Evolutionary conservation across 2,329 filamentous ascomycete species (phyloP).

Genomic region (Ascochyta rabiei): DNA sequence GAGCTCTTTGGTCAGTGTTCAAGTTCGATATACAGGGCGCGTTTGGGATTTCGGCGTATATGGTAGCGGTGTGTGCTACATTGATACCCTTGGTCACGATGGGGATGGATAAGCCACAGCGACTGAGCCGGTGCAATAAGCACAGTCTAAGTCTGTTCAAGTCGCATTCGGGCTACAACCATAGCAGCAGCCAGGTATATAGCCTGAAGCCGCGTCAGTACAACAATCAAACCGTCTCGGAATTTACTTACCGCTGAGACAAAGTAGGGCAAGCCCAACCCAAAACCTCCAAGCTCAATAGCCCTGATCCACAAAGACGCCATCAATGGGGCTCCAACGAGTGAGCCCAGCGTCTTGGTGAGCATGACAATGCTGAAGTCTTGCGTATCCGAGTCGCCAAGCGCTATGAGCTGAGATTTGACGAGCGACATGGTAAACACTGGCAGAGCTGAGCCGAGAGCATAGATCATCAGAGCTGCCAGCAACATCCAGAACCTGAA

Average conservation of each 20-base stretch:
- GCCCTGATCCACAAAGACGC: constrained; percentile 45
- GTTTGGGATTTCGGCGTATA: too few species aligned
- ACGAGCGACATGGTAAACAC: constrained; percentile 49
- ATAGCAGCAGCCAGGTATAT: neutral
- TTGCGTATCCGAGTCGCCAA: constrained; percentile 34
- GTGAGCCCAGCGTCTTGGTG: constrained; percentile 43
- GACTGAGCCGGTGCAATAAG: too few species aligned
- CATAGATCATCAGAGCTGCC: constrained; percentile 44
- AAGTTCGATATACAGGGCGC: too few species aligned
- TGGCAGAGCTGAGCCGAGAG: constrained; percentile 46
- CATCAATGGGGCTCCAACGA: constrained; percentile 47
- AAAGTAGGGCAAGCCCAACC: constrained; percentile 45
- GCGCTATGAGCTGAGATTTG: constrained; percentile 41
- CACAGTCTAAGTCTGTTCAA: neutral
- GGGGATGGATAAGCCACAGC: too few species aligned
- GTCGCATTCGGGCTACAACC: neutral
- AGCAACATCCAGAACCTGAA: constrained; percentile 42
- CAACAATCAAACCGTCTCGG: neutral
- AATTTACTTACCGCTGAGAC: constrained; percentile 39
- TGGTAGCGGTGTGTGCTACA: too few species aligned
- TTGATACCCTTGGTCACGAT: too few species aligned
- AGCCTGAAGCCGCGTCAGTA: neutral
- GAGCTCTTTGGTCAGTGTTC: too few species aligned
- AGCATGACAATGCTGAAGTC: constrained; percentile 49
- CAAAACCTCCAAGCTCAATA: constrained; percentile 41